Conservation (phyloP, 352 stramenopile genomes). For the Plasmopara viticola region DNA sequence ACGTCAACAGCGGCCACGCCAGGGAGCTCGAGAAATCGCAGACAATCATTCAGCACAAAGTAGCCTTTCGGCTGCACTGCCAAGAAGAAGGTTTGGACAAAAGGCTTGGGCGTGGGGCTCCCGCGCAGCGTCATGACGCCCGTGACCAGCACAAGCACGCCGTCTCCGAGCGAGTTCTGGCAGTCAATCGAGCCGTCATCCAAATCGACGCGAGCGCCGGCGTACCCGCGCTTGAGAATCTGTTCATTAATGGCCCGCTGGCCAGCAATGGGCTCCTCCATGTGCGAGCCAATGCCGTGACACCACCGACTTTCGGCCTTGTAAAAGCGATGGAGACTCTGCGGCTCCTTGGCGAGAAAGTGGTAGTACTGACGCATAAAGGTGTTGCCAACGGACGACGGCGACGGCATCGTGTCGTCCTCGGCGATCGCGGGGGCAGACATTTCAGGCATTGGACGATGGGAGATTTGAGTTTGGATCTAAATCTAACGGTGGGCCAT, state of each 20-base stretch:
- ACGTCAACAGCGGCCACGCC: constrained; percentile 12
- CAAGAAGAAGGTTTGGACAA: constrained; percentile 86
- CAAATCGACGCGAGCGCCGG: constrained; percentile 69
- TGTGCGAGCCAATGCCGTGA: constrained; percentile 72
- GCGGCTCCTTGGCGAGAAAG: constrained; percentile 76
- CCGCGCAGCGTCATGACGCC: constrained; percentile 75
- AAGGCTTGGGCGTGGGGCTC: constrained; percentile 51
- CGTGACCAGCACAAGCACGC: constrained; percentile 81
- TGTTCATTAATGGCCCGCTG: constrained; percentile 79
- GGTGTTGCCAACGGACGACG: constrained; percentile 69
- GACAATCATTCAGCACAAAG: constrained; percentile 85
- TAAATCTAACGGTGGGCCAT: constrained; percentile 6
- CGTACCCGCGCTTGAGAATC: constrained; percentile 76
- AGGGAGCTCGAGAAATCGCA: constrained; percentile 77
- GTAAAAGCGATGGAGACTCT: constrained; percentile 85
- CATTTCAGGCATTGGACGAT: constrained; percentile 40
- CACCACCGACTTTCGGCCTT: constrained; percentile 81
- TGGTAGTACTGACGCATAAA: constrained; percentile 90
- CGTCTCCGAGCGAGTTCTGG: constrained; percentile 59
- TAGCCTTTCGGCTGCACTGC: constrained; percentile 83
- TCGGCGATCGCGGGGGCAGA: constrained; percentile 17
- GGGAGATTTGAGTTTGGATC: constrained; percentile 33
- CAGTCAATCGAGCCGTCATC: constrained; percentile 83
- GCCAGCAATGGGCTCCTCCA: constrained; percentile 71
- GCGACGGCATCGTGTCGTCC: constrained; percentile 41